Conservation (phyloP, 2,329 filamentous ascomycete genomes). For the Fusarium cicatricum region DNA sequence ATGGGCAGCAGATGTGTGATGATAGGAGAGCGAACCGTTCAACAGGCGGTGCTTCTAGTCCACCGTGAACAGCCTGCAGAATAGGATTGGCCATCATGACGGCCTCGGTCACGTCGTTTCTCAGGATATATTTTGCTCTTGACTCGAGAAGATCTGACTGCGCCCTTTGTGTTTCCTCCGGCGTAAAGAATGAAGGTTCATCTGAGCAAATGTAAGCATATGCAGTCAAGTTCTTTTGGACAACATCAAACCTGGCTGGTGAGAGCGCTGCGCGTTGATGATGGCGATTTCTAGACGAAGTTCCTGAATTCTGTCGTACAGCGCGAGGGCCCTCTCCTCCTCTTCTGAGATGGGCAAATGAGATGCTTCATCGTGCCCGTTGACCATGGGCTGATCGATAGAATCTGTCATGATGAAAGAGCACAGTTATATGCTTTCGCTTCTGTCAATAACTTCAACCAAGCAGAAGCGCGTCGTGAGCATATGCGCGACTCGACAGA, state of each 20-base stretch:
- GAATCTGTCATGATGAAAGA: constrained; percentile 39
- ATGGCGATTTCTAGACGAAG: constrained; percentile 77
- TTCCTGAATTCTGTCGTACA: constrained; percentile 77
- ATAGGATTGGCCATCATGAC: constrained; percentile 78
- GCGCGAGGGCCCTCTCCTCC: constrained; percentile 71
- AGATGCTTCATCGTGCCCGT: constrained; percentile 46
- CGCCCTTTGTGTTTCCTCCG: constrained; percentile 63
- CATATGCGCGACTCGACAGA: neutral
- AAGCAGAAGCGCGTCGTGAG: constrained; percentile 9
- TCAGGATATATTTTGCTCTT: constrained; percentile 73
- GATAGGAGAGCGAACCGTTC: constrained; percentile 65
- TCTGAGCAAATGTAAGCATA: constrained; percentile 28
- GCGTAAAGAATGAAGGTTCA: constrained; percentile 48
- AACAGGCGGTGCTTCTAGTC: constrained; percentile 67
- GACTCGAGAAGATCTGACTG: constrained; percentile 75
- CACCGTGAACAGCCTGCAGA: constrained; percentile 78
- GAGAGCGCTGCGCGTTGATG: constrained; percentile 58
- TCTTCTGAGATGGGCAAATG: constrained; percentile 67
- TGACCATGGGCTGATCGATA: constrained; percentile 42
- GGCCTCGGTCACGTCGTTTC: constrained; percentile 72
- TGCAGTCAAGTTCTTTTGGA: neutral
- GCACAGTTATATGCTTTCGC: neutral
- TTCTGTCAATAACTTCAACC: constrained; percentile 1
- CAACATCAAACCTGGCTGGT: constrained; percentile 46
- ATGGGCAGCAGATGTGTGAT: neutral